A percentile compares a stretch with the other conserved stretches of the same genome.
Conservation (phyloP, 2,329 filamentous ascomycete genomes). For the Chrysosporium keratinophilum region DNA sequence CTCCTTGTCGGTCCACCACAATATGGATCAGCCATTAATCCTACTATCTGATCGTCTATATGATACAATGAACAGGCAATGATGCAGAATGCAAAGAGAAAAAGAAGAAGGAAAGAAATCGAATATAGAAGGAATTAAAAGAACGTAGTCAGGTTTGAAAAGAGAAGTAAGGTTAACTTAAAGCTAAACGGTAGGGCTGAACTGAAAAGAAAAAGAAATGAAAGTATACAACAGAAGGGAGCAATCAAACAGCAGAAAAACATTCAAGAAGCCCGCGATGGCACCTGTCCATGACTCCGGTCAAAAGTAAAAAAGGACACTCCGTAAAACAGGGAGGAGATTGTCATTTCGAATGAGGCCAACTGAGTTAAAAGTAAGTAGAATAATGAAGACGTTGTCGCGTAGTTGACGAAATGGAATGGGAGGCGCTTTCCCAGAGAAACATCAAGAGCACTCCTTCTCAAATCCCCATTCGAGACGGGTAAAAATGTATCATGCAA, state of each 20-base stretch:
- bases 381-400: neutral
- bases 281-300: conserved; percentile 6
- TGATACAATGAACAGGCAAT: conserved; percentile 1
- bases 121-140: neutral
- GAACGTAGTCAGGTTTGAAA: no score
- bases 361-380: neutral
- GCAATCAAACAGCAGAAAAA: neutral
- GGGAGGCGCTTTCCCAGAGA: neutral
- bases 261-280: neutral
- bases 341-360: neutral
- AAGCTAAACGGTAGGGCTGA: no score
- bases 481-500: no score
- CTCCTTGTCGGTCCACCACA: neutral
- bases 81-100: neutral
- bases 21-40: neutral
- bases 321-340: neutral
- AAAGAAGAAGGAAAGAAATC: neutral
- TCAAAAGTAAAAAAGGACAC: neutral
- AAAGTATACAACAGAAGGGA: neutral
- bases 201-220: neutral
- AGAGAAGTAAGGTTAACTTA: no score
- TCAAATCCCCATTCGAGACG: neutral
- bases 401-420: neutral
- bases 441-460: neutral
- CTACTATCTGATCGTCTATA: neutral